These are phyloP conservation scores for Aspergillus baeticus DNA, from an alignment of 495 filamentous ascomycete genomes.

Conservation along the genomic window DNA sequence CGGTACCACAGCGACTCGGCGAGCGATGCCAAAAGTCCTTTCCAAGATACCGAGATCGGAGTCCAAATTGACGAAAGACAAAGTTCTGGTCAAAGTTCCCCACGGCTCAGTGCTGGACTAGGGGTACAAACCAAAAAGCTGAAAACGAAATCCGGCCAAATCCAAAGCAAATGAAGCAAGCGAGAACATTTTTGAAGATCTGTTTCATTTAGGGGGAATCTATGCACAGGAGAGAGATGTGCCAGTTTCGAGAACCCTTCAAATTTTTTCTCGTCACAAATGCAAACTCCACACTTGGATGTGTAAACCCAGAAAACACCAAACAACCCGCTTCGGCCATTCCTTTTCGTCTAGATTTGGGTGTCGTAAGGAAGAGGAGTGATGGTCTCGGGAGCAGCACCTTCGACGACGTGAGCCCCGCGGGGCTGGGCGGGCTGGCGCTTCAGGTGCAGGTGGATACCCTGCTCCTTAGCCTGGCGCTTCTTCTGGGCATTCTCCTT, in stretches of 20 bases:
- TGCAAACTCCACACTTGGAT: conserved; percentile 38
- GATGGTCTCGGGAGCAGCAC: conserved; percentile 85
- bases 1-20: too few species aligned
- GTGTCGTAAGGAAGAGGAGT: conserved; percentile 94
- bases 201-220: conserved; percentile 53
- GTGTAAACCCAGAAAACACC: conserved; percentile 46
- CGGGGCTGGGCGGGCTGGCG: conserved; percentile 79
- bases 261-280: conserved; percentile 42
- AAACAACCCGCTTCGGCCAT: conserved; percentile 42
- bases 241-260: conserved; percentile 38
- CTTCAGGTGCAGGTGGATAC: conserved; percentile 85
- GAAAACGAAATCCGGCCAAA: too few species aligned
- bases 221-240: conserved; percentile 48
- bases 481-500: conserved; percentile 92
- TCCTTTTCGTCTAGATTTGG: conserved; percentile 74
- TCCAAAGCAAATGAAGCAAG: not conserved
- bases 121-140: too few species aligned
- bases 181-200: conserved; percentile 35
- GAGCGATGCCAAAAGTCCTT: too few species aligned
- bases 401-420: conserved; percentile 73
- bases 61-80: too few species aligned
- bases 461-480: conserved; percentile 87
- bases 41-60: too few species aligned
- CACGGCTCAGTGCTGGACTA: too few species aligned
- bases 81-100: too few species aligned